Evolutionary conservation across 2,329 filamentous ascomycete genomes (phyloP).

Genomic region (Alternaria sp.): DNA sequence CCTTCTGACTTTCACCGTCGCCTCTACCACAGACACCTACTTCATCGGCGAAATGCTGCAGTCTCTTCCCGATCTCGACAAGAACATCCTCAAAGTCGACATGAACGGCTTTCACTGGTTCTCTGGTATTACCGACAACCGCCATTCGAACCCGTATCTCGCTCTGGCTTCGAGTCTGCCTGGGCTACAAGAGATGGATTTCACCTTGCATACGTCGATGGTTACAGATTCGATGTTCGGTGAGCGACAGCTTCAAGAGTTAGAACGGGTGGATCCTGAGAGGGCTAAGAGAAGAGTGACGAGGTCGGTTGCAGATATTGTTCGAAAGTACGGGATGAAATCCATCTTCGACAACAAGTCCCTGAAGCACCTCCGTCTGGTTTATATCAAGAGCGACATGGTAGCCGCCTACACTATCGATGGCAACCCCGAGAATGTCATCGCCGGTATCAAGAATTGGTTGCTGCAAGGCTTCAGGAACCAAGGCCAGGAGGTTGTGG

Average conservation of each 20-base stretch:
- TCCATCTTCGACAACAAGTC: constrained; percentile 71
- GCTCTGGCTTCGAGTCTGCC: constrained; percentile 87
- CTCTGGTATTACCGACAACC: constrained; percentile 76
- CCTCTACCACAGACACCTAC: constrained; percentile 16
- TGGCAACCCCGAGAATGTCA: constrained; percentile 1
- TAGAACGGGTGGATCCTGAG: constrained; percentile 81
- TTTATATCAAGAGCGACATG: constrained; percentile 70
- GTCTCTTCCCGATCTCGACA: constrained; percentile 8
- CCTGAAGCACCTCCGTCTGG: constrained; percentile 76
- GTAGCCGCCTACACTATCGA: constrained; percentile 66
- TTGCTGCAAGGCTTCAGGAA: constrained; percentile 8
- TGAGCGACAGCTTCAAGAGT: constrained; percentile 60
- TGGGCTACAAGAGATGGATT: constrained; percentile 77
- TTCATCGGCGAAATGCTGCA: constrained; percentile 15
- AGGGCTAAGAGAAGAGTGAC: constrained; percentile 75
- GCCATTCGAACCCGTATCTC: constrained; percentile 88
- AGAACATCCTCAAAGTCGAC: constrained; percentile 50
- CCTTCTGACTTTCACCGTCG: constrained; percentile 18
- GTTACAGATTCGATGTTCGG: constrained; percentile 73
- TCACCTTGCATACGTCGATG: constrained; percentile 82
- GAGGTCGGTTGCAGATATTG: constrained; percentile 81
- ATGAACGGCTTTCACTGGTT: constrained; percentile 51
- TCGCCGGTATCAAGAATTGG: not conserved
- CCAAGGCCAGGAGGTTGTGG: not conserved
- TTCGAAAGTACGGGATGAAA: constrained; percentile 80